These are phyloP conservation scores for Mycena olivaceomarginata DNA, from an alignment of 768 basidiomycete species.

Conservation along the genomic window DNA sequence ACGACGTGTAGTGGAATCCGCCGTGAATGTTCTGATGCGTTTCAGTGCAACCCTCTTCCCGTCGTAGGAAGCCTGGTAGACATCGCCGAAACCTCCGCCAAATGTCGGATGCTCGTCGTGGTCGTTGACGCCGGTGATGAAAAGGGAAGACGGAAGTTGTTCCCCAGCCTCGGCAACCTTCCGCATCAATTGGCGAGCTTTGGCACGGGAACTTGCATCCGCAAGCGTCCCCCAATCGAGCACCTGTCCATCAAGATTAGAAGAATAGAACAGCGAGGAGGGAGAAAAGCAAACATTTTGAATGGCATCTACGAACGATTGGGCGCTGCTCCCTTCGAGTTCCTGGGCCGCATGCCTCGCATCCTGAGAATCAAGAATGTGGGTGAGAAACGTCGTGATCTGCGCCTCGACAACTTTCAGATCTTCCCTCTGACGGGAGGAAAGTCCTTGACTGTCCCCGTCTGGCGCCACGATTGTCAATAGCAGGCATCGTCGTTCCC, in stretches of 20 bases:
- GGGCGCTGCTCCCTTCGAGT: background rate
- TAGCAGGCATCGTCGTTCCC: background rate
- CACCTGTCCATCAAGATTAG: background rate
- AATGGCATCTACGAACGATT: conserved; percentile 13
- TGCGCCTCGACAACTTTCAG: background rate
- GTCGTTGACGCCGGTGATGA: conserved; percentile 33
- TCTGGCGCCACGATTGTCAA: background rate
- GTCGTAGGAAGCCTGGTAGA: conserved; percentile 27
- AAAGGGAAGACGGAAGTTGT: conserved; percentile 39
- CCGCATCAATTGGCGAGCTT: conserved; percentile 35
- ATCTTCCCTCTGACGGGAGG: background rate
- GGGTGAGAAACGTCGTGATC: background rate
- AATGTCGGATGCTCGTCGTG: conserved; percentile 33
- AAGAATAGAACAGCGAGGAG: background rate
- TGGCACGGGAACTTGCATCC: background rate
- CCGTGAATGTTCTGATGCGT: conserved; percentile 1
- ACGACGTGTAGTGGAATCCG: conserved; percentile 1
- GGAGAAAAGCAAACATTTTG: background rate
- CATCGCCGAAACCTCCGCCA: conserved; percentile 44
- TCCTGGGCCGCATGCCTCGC: background rate
- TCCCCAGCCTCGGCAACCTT: conserved; percentile 33
- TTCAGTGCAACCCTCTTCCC: conserved; percentile 14
- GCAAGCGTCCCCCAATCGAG: conserved; percentile 9
- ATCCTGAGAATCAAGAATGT: background rate
- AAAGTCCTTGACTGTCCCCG: background rate